Percentiles rank a stretch among this genome's conserved stretches.
These are phyloP conservation scores for Trichoderma arundinaceum DNA, from an alignment of 2,329 filamentous ascomycete species.

Conservation along the genomic window DNA sequence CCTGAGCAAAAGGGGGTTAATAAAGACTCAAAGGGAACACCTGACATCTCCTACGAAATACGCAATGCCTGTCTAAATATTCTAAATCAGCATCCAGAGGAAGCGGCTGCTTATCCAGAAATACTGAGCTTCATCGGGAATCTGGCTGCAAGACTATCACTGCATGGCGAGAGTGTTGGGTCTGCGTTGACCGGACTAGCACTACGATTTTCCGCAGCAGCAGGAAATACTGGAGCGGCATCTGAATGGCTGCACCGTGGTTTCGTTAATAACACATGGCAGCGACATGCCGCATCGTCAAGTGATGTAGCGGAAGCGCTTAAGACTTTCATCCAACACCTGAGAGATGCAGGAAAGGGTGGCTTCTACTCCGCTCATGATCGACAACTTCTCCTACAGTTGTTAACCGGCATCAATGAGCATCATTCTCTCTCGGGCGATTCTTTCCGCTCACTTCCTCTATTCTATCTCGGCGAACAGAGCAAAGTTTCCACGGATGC, in stretches of 20 bases:
- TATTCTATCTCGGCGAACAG: conserved; percentile 30
- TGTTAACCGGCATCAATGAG: conserved; percentile 42
- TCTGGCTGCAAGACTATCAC: conserved; percentile 44
- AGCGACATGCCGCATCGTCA: conserved; percentile 23
- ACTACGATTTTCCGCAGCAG: conserved; percentile 42
- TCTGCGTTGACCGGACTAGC: conserved; percentile 41
- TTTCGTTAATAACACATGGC: conserved; percentile 34
- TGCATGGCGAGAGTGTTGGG: conserved; percentile 37
- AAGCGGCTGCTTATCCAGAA: conserved; percentile 32
- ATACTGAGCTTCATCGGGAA: conserved; percentile 50
- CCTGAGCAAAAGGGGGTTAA: neutral
- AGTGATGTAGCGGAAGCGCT: conserved; percentile 38
- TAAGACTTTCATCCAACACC: conserved; percentile 28
- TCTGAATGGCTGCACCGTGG: conserved; percentile 39
- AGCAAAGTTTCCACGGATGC: neutral
- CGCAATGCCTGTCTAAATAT: conserved; percentile 38
- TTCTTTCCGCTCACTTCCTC: conserved; percentile 39
- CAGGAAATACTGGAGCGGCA: conserved; percentile 37
- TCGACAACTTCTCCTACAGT: conserved; percentile 39
- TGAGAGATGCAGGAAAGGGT: neutral
- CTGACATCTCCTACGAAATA: conserved; percentile 35
- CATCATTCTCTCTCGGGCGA: conserved; percentile 33
- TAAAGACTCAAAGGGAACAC: neutral
- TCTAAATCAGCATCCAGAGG: conserved; percentile 27
- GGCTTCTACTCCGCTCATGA: conserved; percentile 16